Conservation (phyloP, 2,329 filamentous ascomycete genomes). For the Xylaria sp. region DNA sequence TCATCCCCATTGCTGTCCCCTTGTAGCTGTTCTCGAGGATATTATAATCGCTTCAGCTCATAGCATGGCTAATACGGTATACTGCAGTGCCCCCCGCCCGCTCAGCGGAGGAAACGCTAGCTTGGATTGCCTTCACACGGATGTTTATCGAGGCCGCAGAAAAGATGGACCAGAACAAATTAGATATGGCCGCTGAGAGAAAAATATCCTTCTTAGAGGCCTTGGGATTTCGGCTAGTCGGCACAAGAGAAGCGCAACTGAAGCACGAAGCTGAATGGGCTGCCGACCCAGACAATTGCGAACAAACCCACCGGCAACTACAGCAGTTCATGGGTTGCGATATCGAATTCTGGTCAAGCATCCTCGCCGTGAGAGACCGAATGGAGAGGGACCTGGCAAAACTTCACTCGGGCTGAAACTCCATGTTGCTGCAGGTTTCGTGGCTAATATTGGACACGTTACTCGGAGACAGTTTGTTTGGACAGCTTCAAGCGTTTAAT, state of each 20-base stretch:
- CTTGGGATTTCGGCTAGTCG: not conserved
- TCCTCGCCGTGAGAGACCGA: not conserved
- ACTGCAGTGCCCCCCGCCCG: conserved; percentile 25
- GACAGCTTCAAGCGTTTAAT: not conserved
- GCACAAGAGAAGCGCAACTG: not conserved
- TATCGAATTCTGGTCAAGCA: not conserved
- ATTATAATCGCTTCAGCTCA: not conserved
- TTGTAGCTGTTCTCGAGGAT: not conserved
- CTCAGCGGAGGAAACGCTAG: conserved; percentile 2
- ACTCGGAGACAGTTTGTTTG: not conserved
- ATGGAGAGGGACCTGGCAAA: conserved; percentile 2
- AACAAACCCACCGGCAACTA: not conserved
- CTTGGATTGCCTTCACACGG: conserved; percentile 28
- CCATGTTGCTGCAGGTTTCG: not conserved
- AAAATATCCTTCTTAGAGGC: conserved; percentile 16
- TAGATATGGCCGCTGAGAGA: not conserved
- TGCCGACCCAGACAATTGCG: not conserved
- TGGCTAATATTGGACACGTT: too few relatives aligned
- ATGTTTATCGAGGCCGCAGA: conserved; percentile 12
- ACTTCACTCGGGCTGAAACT: not conserved
- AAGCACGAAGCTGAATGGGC: conserved; percentile 1
- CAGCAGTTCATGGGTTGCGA: conserved; percentile 5
- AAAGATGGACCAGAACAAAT: not conserved
- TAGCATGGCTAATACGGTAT: not conserved
- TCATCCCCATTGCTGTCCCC: too few relatives aligned